These are phyloP conservation scores for Gigaspora rosea DNA, from an alignment of 192 early-diverging fungal genomes.

Conservation along the genomic window DNA sequence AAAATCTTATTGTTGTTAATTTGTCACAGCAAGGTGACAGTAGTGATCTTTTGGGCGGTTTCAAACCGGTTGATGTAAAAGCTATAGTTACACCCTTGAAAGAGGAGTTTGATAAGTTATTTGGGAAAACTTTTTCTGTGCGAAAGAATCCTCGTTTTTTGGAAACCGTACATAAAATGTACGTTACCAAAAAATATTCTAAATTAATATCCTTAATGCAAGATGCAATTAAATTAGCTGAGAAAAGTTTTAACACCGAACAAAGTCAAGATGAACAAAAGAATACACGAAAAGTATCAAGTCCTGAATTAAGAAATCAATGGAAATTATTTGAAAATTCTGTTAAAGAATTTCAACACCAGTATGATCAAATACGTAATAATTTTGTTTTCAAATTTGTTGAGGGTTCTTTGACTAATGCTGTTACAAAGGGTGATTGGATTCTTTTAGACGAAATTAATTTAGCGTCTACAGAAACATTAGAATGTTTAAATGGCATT, in stretches of 20 bases:
- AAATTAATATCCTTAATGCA: constrained; percentile 73
- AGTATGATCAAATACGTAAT: constrained; percentile 66
- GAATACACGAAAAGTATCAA: constrained; percentile 34
- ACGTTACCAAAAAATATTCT: constrained; percentile 80
- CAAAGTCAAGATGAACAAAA: constrained; percentile 42
- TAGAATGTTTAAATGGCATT: constrained; percentile 89
- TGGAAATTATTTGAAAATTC: constrained; percentile 76
- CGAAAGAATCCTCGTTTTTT: constrained; percentile 86
- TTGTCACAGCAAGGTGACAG: constrained; percentile 95
- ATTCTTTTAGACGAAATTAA: constrained; percentile 98
- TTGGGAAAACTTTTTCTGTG: constrained; percentile 84
- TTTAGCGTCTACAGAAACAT: constrained; percentile 92
- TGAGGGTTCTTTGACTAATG: constrained; percentile 90
- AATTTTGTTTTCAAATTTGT: constrained; percentile 91
- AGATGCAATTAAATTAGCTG: constrained; percentile 80
- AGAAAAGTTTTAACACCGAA: constrained; percentile 54
- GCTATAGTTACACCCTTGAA: constrained; percentile 77
- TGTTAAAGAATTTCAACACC: constrained; percentile 73
- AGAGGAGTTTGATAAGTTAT: constrained; percentile 84
- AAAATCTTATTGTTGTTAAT: constrained; percentile 88
- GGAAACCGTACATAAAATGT: constrained; percentile 73
- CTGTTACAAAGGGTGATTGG: constrained; percentile 91
- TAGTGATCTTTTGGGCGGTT: constrained; percentile 94
- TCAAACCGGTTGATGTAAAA: constrained; percentile 90
- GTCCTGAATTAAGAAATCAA: constrained; percentile 54